Percentiles rank a stretch among this genome's conserved stretches.
phyloP scores from a whole-genome alignment of 805 yeast genomes.

The Yarrowia bubula region DNA sequence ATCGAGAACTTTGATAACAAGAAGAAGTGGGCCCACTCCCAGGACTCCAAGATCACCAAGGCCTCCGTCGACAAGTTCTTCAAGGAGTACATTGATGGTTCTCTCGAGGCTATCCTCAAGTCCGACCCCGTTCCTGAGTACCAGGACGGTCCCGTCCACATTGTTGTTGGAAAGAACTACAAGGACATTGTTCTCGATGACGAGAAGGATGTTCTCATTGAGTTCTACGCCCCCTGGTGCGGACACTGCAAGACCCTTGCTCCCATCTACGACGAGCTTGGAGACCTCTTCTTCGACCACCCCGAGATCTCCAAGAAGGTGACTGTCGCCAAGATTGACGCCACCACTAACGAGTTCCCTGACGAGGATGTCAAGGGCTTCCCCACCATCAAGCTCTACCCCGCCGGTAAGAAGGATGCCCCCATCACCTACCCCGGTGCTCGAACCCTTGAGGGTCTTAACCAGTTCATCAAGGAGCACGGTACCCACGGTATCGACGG shows the following conservation, averaged over 20 bases:
- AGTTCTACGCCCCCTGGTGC: slow-evolving; percentile 98
- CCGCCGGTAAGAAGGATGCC: slow-evolving; percentile 71
- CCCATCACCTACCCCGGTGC: slow-evolving; percentile 66
- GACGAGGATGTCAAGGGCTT: slow-evolving; percentile 74
- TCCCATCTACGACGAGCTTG: slow-evolving; percentile 87
- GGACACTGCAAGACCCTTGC: slow-evolving; percentile 90
- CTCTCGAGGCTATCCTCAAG: slow-evolving; percentile 69
- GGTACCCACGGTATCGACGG: slow-evolving; percentile 67
- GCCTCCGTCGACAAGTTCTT: slow-evolving; percentile 62
- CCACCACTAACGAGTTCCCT: slow-evolving; percentile 83
- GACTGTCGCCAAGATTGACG: slow-evolving; percentile 81
- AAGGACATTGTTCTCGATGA: slow-evolving; percentile 62
- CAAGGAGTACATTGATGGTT: slow-evolving; percentile 59
- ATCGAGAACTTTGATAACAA: slow-evolving; percentile 70
- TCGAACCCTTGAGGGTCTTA: slow-evolving; percentile 71
- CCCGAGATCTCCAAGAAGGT: slow-evolving; percentile 53
- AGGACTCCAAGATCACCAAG: slow-evolving; percentile 51
- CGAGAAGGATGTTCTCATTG: slow-evolving; percentile 71
- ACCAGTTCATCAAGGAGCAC: slow-evolving; percentile 65
- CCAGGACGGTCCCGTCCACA: slow-evolving; percentile 68
- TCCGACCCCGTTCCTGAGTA: slow-evolving; percentile 81
- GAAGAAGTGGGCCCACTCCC: slow-evolving; percentile 75
- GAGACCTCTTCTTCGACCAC: slow-evolving; percentile 58
- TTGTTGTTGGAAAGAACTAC: slow-evolving; percentile 81
- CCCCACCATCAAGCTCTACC: slow-evolving; percentile 89